Conservation (phyloP, 2,329 filamentous ascomycete species). For the Podosphaera xanthii region DNA sequence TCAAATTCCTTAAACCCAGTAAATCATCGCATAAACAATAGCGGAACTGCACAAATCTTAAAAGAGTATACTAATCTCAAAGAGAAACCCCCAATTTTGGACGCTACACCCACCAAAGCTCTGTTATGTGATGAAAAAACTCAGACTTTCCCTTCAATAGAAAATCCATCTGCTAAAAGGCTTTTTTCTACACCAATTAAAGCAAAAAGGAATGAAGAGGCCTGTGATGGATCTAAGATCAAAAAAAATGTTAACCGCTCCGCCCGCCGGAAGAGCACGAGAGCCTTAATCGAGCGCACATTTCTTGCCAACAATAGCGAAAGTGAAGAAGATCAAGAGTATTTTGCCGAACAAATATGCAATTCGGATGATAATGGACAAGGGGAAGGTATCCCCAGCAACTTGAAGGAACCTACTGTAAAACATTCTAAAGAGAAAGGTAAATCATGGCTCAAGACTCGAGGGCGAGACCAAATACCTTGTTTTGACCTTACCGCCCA, state of each 20-base stretch:
- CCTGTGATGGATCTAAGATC: constrained; percentile 10
- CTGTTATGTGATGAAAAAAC: too few relatives aligned
- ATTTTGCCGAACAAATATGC: constrained; percentile 46
- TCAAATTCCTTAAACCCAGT: too few relatives aligned
- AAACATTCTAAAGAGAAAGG: constrained; percentile 29
- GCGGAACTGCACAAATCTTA: too few relatives aligned
- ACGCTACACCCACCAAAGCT: not conserved
- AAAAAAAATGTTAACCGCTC: constrained; percentile 45
- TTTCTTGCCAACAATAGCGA: constrained; percentile 41
- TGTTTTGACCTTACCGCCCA: constrained; percentile 65
- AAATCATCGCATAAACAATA: too few relatives aligned
- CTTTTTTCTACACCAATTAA: constrained; percentile 15
- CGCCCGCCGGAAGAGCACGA: constrained; percentile 64
- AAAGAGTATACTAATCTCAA: too few relatives aligned
- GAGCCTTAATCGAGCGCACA: constrained; percentile 49
- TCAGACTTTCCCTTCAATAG: not conserved
- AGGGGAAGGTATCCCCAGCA: constrained; percentile 5
- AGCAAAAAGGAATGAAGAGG: constrained; percentile 4
- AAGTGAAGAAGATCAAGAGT: constrained; percentile 47
- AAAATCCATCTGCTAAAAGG: constrained; percentile 7
- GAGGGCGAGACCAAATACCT: constrained; percentile 35
- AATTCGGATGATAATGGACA: constrained; percentile 25
- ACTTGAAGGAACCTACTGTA: constrained; percentile 13
- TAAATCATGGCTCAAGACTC: constrained; percentile 23
- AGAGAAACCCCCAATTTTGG: not conserved